Conservation (phyloP, 148 eudicot species). For the Dianthus caryophyllus region DNA sequence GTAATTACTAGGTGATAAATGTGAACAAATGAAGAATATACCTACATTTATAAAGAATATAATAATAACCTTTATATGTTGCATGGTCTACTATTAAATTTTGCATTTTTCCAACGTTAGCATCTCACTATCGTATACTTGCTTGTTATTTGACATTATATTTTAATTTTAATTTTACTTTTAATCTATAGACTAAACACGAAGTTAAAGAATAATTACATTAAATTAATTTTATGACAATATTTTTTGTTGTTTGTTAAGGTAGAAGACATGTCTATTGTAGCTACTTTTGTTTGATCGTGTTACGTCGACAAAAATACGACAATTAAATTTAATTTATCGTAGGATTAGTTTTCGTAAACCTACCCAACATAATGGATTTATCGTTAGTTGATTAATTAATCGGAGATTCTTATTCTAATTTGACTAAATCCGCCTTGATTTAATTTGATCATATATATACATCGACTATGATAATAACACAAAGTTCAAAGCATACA, state of each 20-base stretch:
- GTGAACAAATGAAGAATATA: neutral
- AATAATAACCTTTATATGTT: neutral
- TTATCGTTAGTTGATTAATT: conserved; percentile 5
- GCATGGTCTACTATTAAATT: neutral
- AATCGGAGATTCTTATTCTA: conserved; percentile 8
- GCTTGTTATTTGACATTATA: neutral
- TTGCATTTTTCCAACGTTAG: neutral
- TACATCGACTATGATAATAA: neutral
- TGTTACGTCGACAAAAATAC: neutral
- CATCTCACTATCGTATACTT: neutral
- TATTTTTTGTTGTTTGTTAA: conserved; percentile 12
- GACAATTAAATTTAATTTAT: neutral
- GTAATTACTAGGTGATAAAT: too few species aligned
- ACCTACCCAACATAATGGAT: conserved; percentile 16
- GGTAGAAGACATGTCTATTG: conserved; percentile 15
- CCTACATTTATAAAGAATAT: too few species aligned
- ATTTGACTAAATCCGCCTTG: conserved; percentile 11
- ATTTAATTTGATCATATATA: conserved; percentile 15
- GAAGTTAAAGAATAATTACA: neutral
- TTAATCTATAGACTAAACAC: conserved; percentile 8
- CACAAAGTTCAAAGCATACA: neutral
- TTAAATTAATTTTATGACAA: neutral
- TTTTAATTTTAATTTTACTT: too few species aligned
- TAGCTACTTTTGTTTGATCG: conserved; percentile 7
- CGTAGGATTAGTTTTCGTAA: conserved; percentile 12